Evolutionary conservation across 1,284 basidiomycete species (phyloP), one percentile per base, ranked within the genome.

Genomic region (Takashimella koratensis): DNA sequence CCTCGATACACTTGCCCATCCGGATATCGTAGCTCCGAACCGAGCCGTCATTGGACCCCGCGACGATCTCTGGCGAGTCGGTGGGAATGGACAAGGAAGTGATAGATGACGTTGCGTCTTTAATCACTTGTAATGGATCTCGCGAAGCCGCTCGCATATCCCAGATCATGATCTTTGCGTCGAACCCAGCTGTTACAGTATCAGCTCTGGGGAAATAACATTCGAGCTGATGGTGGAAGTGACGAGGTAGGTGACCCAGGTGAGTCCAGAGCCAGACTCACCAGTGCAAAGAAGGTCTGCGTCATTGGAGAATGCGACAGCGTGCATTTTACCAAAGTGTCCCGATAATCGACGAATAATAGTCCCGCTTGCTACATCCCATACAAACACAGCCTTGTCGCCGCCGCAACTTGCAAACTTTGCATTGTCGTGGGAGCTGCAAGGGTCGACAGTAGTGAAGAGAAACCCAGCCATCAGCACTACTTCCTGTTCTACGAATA

Each of bases 391-490:
- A 44, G 85, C 85, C 60, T 90, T 85, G 75, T 99, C 96, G 3
- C 90, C 92, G 40, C 96, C 96, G 23, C 88, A 90, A 2, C 89
- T 93, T 1, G 88, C 94, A 66, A 99, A 95, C 63, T 87, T 86
- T 45, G 88, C 85, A 76, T 98, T 98, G 75, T 98, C 94, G 58
- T 88, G 85, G 21, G 92, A 83, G 43, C 93, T 95, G 61, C 54
- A n/a, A n/a, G 36, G 19, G 25, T 48, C 42, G 56, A 36, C 16
- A 36, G 16, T 36, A 8, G 30, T 36, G n/a, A n/a, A n/a, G n/a
- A n/a, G n/a, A n/a, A n/a, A n/a, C n/a, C n/a, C n/a, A n/a, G n/a
- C n/a, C n/a, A n/a, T n/a, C n/a, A n/a, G n/a, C n/a, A n/a, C n/a
- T n/a, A n/a, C n/a, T n/a, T n/a, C n/a, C n/a, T n/a, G n/a, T n/a